Percentiles rank a stretch among this genome's conserved stretches.
Conservation (phyloP, 441 rosid species). For the Arabidopsis hybrid region DNA sequence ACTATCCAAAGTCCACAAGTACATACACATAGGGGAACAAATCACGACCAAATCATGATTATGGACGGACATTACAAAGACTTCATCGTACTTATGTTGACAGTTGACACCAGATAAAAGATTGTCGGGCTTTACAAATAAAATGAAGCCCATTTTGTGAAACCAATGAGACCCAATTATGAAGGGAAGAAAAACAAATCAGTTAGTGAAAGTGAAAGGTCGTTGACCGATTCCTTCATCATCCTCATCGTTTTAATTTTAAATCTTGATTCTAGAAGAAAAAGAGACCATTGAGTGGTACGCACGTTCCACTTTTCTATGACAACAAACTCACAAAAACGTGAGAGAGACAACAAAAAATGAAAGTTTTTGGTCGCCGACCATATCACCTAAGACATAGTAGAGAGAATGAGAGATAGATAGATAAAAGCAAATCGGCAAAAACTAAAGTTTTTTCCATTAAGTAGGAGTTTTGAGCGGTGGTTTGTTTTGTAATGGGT, state of each 20-base stretch:
- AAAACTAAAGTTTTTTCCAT: not conserved
- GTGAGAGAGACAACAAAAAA: constrained; percentile 44
- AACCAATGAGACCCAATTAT: constrained; percentile 19
- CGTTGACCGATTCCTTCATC: constrained; percentile 23
- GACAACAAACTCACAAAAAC: constrained; percentile 40
- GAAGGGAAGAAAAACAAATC: not conserved
- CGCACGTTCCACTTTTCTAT: constrained; percentile 39
- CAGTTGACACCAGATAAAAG: constrained; percentile 4
- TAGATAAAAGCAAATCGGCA: constrained; percentile 19
- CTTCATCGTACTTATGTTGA: not conserved
- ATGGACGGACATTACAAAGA: not conserved
- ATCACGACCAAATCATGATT: not conserved
- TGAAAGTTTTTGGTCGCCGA: constrained; percentile 34
- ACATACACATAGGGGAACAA: not conserved
- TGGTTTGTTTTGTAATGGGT: constrained; percentile 39
- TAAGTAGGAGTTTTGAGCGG: constrained; percentile 15
- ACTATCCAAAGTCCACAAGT: not conserved
- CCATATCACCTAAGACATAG: constrained; percentile 13
- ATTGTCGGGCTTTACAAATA: constrained; percentile 22
- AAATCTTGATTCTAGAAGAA: constrained; percentile 26
- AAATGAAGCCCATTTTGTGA: constrained; percentile 29
- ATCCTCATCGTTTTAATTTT: too few relatives aligned
- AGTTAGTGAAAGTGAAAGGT: not conserved
- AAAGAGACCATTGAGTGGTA: constrained; percentile 34
- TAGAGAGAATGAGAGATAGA: constrained; percentile 10